Conservation (phyloP, 108 stramenopile genomes). For the Fragilariopsis cylindrus region DNA sequence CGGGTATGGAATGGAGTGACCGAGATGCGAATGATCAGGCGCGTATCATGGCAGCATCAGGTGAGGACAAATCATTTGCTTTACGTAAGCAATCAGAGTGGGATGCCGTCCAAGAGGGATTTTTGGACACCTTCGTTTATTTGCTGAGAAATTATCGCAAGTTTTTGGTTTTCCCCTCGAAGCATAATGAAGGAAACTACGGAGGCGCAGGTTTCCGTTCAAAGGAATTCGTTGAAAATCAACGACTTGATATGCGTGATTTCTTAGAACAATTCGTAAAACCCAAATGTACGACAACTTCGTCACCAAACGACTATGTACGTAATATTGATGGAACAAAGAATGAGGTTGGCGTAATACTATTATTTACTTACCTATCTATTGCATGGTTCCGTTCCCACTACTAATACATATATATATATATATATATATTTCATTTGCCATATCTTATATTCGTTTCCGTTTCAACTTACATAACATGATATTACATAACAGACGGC, state of each 20-base stretch:
- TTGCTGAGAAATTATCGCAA: slow-evolving; percentile 83
- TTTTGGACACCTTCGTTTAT: slow-evolving; percentile 77
- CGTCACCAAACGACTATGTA: slow-evolving; percentile 80
- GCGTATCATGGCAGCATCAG: slow-evolving; percentile 45
- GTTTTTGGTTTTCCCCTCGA: slow-evolving; percentile 79
- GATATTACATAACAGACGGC: too few species aligned
- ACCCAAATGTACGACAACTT: slow-evolving; percentile 89
- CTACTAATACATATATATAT: too few species aligned
- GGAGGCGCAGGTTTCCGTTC: slow-evolving; percentile 80
- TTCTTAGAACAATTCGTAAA: slow-evolving; percentile 72
- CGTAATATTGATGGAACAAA: too few species aligned
- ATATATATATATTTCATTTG: too few species aligned
- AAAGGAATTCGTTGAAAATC: slow-evolving; percentile 67
- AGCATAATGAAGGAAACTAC: slow-evolving; percentile 76
- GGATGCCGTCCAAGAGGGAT: slow-evolving; percentile 86
- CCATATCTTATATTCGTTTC: too few species aligned
- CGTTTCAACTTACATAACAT: too few species aligned
- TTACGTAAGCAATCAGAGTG: slow-evolving; percentile 66
- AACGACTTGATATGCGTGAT: slow-evolving; percentile 61
- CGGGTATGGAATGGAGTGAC: slow-evolving; percentile 55
- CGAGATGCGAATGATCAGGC: slow-evolving; percentile 42
- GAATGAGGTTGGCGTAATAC: too few species aligned
- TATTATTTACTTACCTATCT: too few species aligned
- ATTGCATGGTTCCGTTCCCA: too few species aligned
- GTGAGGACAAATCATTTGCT: slow-evolving; percentile 43